Base-by-base conservation (phyloP, 192 early-diverging fungal species). In the Neocallimastix lanati region DNA sequence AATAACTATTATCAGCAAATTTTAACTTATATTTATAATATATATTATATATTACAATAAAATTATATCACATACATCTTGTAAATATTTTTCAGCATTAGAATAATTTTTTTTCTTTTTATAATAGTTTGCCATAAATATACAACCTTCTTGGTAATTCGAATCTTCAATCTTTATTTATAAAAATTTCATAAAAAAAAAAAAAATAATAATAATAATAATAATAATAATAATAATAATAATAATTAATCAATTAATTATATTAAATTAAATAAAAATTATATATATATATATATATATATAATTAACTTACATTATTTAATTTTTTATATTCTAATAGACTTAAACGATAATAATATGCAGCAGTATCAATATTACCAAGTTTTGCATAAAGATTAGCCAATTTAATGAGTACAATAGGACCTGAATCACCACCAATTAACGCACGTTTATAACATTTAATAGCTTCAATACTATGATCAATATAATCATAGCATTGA, bases 361-460 rank as follows among this genome's bases (percentile, higher is more conserved):
- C 88, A 12, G 92, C 92, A 28, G 82, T 85, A 5, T 82, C 82
- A 4, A 40, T 79, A 29, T 92, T 83, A 12, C 86, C 89, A 58
- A 86, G 81, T 36, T 86, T 88, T 29, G 85, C 89, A 80, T 91
- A 91, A 30, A 92, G 83, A 27, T 83, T 82, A 4, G 90, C 92
- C 50, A 95, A 78, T 36, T 89, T 83, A 29, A 87, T 83, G 28
- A 89, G 81, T 1, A 90, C 89, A 50, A 85, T 78, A 21, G 84
- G 85, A 79, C 90, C 89, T 33, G 84, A 86, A 35, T 95, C 92
- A 6, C 88, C 85, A 38, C 88, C 91, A 11, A 85, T 77, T 18
- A 96, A 83, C 21, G 93, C 93, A 12, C 92, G 87, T 25, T 92
- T 89, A 78, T 92, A 93, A 85, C 93, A 94, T 38, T 88, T 88